Evolutionary conservation across 129 eudicot species (phyloP), one percentile per base, ranked within the genome.

Genomic region (Sambucus nigra): DNA sequence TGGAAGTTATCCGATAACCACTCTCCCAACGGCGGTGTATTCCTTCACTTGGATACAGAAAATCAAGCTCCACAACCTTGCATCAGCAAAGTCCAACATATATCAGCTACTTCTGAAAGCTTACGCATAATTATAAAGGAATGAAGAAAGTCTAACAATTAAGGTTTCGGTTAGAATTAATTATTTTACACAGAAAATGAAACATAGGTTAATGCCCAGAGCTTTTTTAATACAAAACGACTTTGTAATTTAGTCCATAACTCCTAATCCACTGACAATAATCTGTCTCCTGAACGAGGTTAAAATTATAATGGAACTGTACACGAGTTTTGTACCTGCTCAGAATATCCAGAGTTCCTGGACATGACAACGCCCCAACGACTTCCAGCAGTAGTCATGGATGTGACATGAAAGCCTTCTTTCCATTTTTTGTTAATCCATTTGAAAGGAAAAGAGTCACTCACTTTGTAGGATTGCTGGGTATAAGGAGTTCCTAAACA

Each of bases 311-410:
- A n/a, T n/a, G n/a, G n/a, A n/a, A n/a, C n/a, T 20, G 14, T 12
- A 26, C 38, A 19, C 31, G 20, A 40, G 27, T 17, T 38, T 1
- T 6, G 15, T 76, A 91, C 99, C 89, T 91, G 99, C 14, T 86
- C 95, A 52, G 94, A 73, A 53, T 58, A 91, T 53, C 99, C 99
- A 10, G 99, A 76, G 22, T 86, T 86, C 61, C 95, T 72, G 20
- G 99, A 91, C 99, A 91, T 91, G 20, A 86, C 99, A 16, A 91
- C 99, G 58, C 99, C 99, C 99, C 99, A 91, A 23, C 95, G 94
- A 62, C 70, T 82, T 57, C 95, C 95, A 53, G 95, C 99, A 2
- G 99, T 85, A 41, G 98, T 91, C 98, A 91, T 91, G 28, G 98
- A 91, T 32, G 98, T 91, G 41, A 91, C 99, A 38, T 91, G 95